These are phyloP conservation scores for Exophiala xenobiotica DNA, from an alignment of 2,329 filamentous ascomycete species.

Conservation along the genomic window DNA sequence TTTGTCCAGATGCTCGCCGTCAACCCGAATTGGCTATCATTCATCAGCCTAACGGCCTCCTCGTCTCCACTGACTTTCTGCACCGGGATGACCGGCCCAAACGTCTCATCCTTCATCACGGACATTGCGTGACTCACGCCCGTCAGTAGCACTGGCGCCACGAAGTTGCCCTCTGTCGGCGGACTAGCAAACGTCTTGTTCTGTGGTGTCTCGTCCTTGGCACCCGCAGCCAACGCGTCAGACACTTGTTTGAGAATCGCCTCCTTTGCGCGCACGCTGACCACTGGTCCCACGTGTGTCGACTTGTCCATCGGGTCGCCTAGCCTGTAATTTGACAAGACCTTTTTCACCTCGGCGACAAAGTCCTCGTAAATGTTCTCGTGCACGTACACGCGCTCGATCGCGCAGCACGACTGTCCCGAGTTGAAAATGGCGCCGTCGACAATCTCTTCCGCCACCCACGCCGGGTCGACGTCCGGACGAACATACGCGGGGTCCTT, in stretches of 20 bases:
- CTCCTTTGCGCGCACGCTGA: slow-evolving; percentile 76
- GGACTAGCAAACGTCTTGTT: slow-evolving; percentile 73
- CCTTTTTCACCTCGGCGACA: slow-evolving; percentile 72
- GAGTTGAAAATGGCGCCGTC: slow-evolving; percentile 98
- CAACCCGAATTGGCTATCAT: slow-evolving; percentile 89
- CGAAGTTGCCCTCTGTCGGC: slow-evolving; percentile 76
- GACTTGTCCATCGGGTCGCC: slow-evolving; percentile 79
- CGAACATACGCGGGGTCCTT: slow-evolving; percentile 93
- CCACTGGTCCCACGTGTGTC: slow-evolving; percentile 84
- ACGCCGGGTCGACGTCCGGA: slow-evolving; percentile 79
- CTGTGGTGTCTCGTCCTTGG: slow-evolving; percentile 77
- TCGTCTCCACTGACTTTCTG: slow-evolving; percentile 80
- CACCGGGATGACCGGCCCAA: slow-evolving; percentile 87
- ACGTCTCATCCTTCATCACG: slow-evolving; percentile 92
- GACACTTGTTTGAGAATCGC: slow-evolving; percentile 75
- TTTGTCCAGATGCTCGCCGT: slow-evolving; percentile 98
- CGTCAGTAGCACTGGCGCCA: slow-evolving; percentile 79
- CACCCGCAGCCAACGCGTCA: slow-evolving; percentile 80
- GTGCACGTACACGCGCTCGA: slow-evolving; percentile 90
- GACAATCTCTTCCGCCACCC: slow-evolving; percentile 92
- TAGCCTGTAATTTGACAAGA: slow-evolving; percentile 77
- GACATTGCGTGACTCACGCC: slow-evolving; percentile 78
- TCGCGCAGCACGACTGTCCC: slow-evolving; percentile 93
- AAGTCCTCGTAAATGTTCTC: slow-evolving; percentile 81
- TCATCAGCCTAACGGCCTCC: slow-evolving; percentile 84